phyloP scores from a whole-genome alignment of 768 basidiomycete genomes.

The Termitomyces sp. region DNA sequence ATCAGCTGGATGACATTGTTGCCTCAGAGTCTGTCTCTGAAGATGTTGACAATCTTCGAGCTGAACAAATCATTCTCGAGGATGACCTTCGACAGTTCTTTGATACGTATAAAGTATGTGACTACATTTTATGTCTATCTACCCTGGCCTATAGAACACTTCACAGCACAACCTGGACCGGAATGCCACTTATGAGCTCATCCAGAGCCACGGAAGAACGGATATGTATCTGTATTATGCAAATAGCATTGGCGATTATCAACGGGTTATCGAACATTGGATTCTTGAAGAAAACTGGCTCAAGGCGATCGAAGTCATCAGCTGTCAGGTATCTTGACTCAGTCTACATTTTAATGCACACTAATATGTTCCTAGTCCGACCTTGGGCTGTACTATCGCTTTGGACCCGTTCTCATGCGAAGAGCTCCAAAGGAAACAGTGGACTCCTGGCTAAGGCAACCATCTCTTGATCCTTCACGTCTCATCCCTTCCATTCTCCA shows the following conservation, averaged over 20 bases:
- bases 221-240: constrained; percentile 94
- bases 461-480: constrained; percentile 72
- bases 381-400: constrained; percentile 88
- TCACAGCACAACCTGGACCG: constrained; percentile 78
- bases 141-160: not conserved
- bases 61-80: constrained; percentile 78
- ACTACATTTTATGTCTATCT: not conserved
- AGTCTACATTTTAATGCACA: not conserved
- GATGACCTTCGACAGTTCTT: constrained; percentile 93
- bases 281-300: constrained; percentile 88
- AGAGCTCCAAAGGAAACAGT: constrained; percentile 86
- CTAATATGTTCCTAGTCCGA: constrained; percentile 47
- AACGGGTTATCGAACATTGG: constrained; percentile 88
- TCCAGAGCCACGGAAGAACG: constrained; percentile 87
- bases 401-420: constrained; percentile 82
- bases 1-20: constrained; percentile 90
- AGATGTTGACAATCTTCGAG: constrained; percentile 79
- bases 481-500: constrained; percentile 88
- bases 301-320: constrained; percentile 87
- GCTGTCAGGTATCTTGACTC: constrained; percentile 61
- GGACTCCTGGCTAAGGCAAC: constrained; percentile 86
- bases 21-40: constrained; percentile 79
- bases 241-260: constrained; percentile 71
- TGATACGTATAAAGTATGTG: constrained; percentile 82
- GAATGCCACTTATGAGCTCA: constrained; percentile 85